Percentiles rank a stretch among this genome's conserved stretches.
These are phyloP conservation scores for Fusarium irregulare DNA, from an alignment of 2,329 filamentous ascomycete species.

Conservation along the genomic window DNA sequence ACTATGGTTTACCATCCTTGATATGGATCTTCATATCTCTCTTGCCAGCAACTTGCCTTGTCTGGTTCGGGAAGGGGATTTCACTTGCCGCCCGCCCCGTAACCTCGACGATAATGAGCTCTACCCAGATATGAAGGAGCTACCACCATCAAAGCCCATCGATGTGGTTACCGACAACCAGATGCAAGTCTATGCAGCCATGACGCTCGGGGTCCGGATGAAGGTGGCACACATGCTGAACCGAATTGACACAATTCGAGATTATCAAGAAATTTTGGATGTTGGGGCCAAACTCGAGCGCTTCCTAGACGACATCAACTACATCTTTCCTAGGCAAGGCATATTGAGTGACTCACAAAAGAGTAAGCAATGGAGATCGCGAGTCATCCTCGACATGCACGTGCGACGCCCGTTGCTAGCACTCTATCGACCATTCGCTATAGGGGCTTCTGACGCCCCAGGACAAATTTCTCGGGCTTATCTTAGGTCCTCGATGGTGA, in stretches of 20 bases:
- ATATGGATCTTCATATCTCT: conserved; percentile 67
- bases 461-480: conserved; percentile 64
- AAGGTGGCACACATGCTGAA: conserved; percentile 63
- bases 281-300: conserved; percentile 65
- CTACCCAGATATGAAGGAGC: conserved; percentile 58
- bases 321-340: conserved; percentile 61
- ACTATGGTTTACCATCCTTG: conserved; percentile 67
- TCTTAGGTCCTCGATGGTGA: conserved; percentile 65
- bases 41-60: conserved; percentile 64
- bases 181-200: conserved; percentile 65
- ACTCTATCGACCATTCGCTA: conserved; percentile 66
- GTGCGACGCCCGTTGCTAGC: conserved; percentile 63
- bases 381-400: conserved; percentile 65
- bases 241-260: conserved; percentile 63
- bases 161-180: conserved; percentile 65
- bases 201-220: conserved; percentile 62
- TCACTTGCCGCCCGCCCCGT: conserved; percentile 63
- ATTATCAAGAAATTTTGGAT: conserved; percentile 65
- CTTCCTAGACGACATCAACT: conserved; percentile 66
- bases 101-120: conserved; percentile 66
- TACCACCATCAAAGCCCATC: conserved; percentile 62
- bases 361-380: conserved; percentile 63
- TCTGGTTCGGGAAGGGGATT: conserved; percentile 64
- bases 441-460: conserved; percentile 63
- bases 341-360: conserved; percentile 57